Conservation (phyloP, 495 filamentous ascomycete genomes). For the Lasiosphaeris hirsuta region DNA sequence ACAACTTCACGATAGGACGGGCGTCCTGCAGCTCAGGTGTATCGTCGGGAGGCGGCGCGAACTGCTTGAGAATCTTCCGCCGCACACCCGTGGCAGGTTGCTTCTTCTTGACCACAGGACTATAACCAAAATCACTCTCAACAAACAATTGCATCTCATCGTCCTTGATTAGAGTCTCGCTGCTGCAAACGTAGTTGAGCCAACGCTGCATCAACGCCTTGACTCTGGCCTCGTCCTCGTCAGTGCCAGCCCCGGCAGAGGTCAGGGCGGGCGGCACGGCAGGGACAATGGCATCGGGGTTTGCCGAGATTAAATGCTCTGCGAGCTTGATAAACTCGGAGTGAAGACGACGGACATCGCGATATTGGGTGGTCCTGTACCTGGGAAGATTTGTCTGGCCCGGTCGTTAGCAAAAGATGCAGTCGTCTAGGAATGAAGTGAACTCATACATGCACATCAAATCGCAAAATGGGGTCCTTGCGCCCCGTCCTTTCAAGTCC, state of each 20-base stretch:
- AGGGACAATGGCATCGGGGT: slow-evolving; percentile 97
- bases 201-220: slow-evolving; percentile 89
- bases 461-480: slow-evolving; percentile 91
- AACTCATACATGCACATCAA: slow-evolving; percentile 83
- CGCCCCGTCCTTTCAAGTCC: slow-evolving; percentile 87
- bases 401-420: slow-evolving; percentile 10
- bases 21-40: slow-evolving; percentile 90
- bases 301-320: slow-evolving; percentile 90
- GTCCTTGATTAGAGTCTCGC: slow-evolving; percentile 89
- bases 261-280: slow-evolving; percentile 88
- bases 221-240: slow-evolving; percentile 89
- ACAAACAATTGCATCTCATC: slow-evolving; percentile 97
- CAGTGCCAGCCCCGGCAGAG: slow-evolving; percentile 90
- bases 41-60: slow-evolving; percentile 95
- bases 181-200: slow-evolving; percentile 88
- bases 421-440: too few relatives aligned
- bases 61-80: slow-evolving; percentile 95
- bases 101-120: slow-evolving; percentile 89
- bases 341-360: slow-evolving; percentile 92
- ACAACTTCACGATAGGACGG: slow-evolving; percentile 86
- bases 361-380: slow-evolving; percentile 96
- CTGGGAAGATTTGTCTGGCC: slow-evolving; percentile 91
- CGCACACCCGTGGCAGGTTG: slow-evolving; percentile 96
- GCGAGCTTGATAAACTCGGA: slow-evolving; percentile 93
- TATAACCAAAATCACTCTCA: slow-evolving; percentile 97